Evolutionary conservation across 1,139 yeast genomes (phyloP), one percentile per base, ranked within the genome.

Genomic region (Suhomyces panamericanus): DNA sequence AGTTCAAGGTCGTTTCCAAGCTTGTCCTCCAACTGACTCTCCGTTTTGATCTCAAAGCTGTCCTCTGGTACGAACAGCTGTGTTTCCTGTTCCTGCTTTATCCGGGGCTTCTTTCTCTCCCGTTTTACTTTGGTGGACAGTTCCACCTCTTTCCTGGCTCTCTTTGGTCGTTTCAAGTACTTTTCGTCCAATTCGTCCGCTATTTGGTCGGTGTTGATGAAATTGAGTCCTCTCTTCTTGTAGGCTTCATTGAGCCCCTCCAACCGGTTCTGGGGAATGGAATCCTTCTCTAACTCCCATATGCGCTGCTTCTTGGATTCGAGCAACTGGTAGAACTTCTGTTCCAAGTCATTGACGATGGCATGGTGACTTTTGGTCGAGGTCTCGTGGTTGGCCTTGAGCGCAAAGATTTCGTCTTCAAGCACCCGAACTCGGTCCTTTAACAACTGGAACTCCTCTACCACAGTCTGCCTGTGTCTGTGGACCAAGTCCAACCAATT

Each of bases 271-370:
- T 43, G 36, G 11, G 49, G 47, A 12, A 20, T 16, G 11, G 35
- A 16, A 12, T 46, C 47, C 32, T 54, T 51, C 37, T 57, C 57
- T 24, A 73, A 55, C 44, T 69, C 61, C 56, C 70, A 62, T 9
- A 73, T 73, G 48, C 53, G 60, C 42, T 61, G 63, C 50, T 72
- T 70, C 51, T 74, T 74, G 22, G 67, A 49, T 43, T 66, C 63
- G 38, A 74, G 55, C 6, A 70, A 63, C 42, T 62, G 67, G 48
- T 66, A 67, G 42, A 71, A 71, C 50, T 70, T 69, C 45, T 56
- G 60, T 47, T 70, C 69, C 29, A 73, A 44, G 52, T 74, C 77
- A 2, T 54, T 47, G 3, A 67, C 49, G 4, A 73, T 64, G 14
- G 33, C 32, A 13, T 60, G 47, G 47, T 66, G 65, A 36, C 71